phyloP scores from a whole-genome alignment of 2,329 filamentous ascomycete genomes.

The Pseudonectria buxi region DNA sequence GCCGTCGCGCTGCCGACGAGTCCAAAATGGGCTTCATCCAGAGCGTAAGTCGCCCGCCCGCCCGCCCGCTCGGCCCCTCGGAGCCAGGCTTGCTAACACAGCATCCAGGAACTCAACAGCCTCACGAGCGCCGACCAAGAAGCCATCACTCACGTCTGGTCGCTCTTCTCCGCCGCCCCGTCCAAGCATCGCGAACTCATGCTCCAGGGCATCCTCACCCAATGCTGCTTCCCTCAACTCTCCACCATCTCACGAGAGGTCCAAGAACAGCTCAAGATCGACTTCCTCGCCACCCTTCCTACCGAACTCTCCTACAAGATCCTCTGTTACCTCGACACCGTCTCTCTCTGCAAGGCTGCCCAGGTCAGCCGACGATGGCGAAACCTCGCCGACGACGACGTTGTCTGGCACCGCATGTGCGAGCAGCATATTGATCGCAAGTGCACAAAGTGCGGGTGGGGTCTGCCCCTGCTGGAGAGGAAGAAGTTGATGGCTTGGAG shows the following conservation, averaged over 20 bases:
- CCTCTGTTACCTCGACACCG: slow-evolving; percentile 84
- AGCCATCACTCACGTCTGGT: slow-evolving; percentile 96
- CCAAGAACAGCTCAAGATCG: slow-evolving; percentile 92
- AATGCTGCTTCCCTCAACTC: slow-evolving; percentile 96
- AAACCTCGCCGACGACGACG: slow-evolving; percentile 87
- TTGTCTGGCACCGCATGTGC: slow-evolving; percentile 96
- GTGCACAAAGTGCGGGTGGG: slow-evolving; percentile 94
- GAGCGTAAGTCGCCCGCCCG: slow-evolving; percentile 47
- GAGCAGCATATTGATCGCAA: slow-evolving; percentile 93
- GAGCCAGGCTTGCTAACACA: slow-evolving; percentile 3
- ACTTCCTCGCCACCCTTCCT: slow-evolving; percentile 85
- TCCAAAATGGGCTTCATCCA: slow-evolving; percentile 94
- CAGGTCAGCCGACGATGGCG: slow-evolving; percentile 90
- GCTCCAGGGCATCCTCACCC: slow-evolving; percentile 90
- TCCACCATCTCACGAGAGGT: slow-evolving; percentile 88
- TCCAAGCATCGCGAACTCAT: slow-evolving; percentile 92
- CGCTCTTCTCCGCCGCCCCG: slow-evolving; percentile 90
- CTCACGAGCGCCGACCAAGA: slow-evolving; percentile 83
- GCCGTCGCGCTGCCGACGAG: slow-evolving; percentile 86
- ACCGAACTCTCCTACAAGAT: slow-evolving; percentile 91
- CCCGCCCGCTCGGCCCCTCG: background rate
- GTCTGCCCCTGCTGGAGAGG: slow-evolving; percentile 79
- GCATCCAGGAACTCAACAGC: slow-evolving; percentile 64
- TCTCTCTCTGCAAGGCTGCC: slow-evolving; percentile 89
- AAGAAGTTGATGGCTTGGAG: slow-evolving; percentile 84